A percentile compares a stretch with the other conserved stretches of the same genome.
Evolutionary conservation across 2,329 filamentous ascomycete genomes (phyloP).

Genomic region (Endothia cerciana): DNA sequence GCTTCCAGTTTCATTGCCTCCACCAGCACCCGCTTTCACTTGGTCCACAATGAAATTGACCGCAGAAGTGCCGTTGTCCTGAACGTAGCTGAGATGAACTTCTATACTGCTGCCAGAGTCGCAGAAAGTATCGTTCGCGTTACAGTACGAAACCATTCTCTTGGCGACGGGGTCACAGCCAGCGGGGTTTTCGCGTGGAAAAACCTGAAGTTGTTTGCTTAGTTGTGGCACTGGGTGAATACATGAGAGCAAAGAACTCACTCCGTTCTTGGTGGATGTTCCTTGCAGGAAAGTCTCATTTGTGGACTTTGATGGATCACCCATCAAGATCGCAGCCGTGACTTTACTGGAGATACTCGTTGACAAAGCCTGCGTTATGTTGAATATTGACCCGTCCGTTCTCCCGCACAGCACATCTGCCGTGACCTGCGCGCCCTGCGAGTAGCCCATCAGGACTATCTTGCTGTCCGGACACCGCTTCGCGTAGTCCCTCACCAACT

Average conservation of each 20-base stretch:
- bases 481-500: conserved; percentile 29
- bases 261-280: conserved; percentile 32
- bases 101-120: conserved; percentile 30
- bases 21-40: conserved; percentile 27
- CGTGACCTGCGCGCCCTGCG: conserved; percentile 34
- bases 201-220: conserved; percentile 29
- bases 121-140: conserved; percentile 36
- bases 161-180: conserved; percentile 32
- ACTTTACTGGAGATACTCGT: conserved; percentile 24
- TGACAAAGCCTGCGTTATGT: conserved; percentile 24
- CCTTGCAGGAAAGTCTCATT: conserved; percentile 31
- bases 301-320: conserved; percentile 32
- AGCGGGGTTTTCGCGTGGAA: conserved; percentile 31
- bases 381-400: conserved; percentile 23
- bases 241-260: conserved; percentile 17
- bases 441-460: conserved; percentile 36
- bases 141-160: conserved; percentile 35
- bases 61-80: conserved; percentile 32
- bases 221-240: not conserved
- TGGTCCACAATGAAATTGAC: conserved; percentile 32
- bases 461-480: conserved; percentile 32
- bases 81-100: conserved; percentile 35
- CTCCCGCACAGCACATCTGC: conserved; percentile 34
- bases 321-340: conserved; percentile 33
- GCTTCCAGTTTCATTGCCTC: not conserved